A percentile compares a stretch with the other conserved stretches of the same genome.
phyloP scores from a whole-genome alignment of 1,139 yeast species.

The Pichia sp. region DNA sequence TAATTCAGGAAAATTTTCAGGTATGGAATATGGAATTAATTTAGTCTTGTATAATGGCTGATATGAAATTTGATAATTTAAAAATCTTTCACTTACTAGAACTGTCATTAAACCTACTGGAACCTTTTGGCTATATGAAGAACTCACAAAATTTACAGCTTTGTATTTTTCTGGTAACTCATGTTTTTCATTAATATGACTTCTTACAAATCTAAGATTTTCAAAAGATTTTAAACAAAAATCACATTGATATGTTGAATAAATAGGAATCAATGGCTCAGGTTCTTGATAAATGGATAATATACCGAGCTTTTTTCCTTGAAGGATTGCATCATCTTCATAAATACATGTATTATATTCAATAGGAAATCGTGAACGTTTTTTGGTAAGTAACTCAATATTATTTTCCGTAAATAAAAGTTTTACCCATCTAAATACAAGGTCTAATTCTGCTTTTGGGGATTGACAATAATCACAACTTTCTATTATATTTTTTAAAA shows the following conservation, averaged over 20 bases:
- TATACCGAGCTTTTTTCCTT: not conserved
- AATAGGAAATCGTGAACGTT: conserved; percentile 2
- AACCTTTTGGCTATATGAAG: conserved; percentile 2
- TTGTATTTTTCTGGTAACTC: not conserved
- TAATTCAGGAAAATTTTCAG: not conserved
- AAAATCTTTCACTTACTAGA: conserved; percentile 4
- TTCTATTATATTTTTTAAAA: conserved; percentile 1
- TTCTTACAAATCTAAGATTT: not conserved
- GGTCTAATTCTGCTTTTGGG: not conserved
- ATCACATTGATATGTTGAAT: conserved; percentile 11
- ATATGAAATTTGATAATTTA: conserved; percentile 1
- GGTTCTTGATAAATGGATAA: conserved; percentile 8
- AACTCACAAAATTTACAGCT: conserved; percentile 3
- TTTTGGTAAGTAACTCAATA: not conserved
- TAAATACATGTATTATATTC: not conserved
- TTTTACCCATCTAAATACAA: conserved; percentile 4
- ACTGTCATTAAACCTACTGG: conserved; percentile 4
- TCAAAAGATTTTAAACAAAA: conserved; percentile 7
- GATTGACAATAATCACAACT: conserved; percentile 3
- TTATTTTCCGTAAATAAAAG: conserved; percentile 5
- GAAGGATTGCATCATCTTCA: not conserved
- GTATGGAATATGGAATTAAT: conserved; percentile 3
- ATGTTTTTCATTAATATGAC: conserved; percentile 8
- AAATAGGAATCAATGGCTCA: conserved; percentile 8
- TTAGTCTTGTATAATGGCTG: not conserved